Evolutionary conservation across 2,329 filamentous ascomycete species (phyloP), one percentile per base, ranked within the genome.

Genomic region (Alternaria solani): DNA sequence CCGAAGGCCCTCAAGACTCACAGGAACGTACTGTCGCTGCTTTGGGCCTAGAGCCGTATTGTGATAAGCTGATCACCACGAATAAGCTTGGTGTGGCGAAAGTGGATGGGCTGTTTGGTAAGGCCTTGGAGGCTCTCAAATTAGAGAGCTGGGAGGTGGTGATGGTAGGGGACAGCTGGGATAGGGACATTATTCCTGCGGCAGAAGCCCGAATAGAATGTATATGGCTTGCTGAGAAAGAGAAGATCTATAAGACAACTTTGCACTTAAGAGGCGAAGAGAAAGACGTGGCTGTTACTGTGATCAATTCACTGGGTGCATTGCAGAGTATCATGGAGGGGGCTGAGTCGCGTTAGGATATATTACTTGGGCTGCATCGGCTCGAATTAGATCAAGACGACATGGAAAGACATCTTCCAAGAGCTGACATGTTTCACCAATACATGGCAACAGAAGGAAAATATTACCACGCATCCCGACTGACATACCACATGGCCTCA

Each of bases 1-100:
- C 82, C 0, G 82, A 85, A 63, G 82, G 82, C 0, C 83, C 81
- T 0, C 76, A 81, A 39, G 83, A 84, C 67, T 78, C 81, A 2
- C 82, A 85, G 55, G 74, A 81, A 61, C 79, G 81, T 67, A 82
- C 82, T 0, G 42, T 83, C 1, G 47, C 66, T 14, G 64, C 73
- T n/a, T 68, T 82, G 14, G 75, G 75, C 6, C 12, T 79, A 28
- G 32, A 20, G 39, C 39, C 57, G 0, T 73, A 68, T 34, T 52
- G 78, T 16, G 73, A 80, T 58, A 56, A 69, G 18, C 63, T 80
- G 1, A 67, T 73, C 2, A 79, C 77, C 2, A 77, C 76, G 0
- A 80, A 77, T 55, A 62, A 71, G 32, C 14, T 77, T 30, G 66
- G 74, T 2, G 63, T 57, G 23, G 68, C 75, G 5, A 80, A 80